These are phyloP conservation scores for Diaporthe capsici DNA, from an alignment of 2,329 filamentous ascomycete genomes.

Conservation along the genomic window DNA sequence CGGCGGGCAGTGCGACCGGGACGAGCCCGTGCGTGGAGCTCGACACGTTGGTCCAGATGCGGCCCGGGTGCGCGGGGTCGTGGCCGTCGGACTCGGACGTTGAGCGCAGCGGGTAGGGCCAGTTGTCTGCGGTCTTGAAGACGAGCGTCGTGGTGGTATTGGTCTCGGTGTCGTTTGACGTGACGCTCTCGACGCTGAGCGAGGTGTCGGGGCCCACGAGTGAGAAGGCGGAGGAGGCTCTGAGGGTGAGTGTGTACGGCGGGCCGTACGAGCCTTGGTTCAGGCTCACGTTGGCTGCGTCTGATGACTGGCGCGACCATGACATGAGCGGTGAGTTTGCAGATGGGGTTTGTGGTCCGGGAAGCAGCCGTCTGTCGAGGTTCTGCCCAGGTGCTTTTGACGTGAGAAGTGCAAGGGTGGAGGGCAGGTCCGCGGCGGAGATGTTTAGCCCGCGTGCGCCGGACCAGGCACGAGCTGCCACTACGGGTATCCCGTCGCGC, in stretches of 20 bases:
- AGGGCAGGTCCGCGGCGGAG: neutral
- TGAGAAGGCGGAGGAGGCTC: constrained; percentile 57
- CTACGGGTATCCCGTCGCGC: constrained; percentile 59
- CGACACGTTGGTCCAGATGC: constrained; percentile 66
- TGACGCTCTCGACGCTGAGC: constrained; percentile 52
- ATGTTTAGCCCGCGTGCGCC: constrained; percentile 45
- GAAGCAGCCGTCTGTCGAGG: constrained; percentile 17
- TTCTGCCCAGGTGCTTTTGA: neutral
- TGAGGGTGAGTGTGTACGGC: constrained; percentile 59
- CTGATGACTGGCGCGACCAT: constrained; percentile 38
- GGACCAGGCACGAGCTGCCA: constrained; percentile 59
- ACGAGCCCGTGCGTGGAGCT: constrained; percentile 60
- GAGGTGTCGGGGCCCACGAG: constrained; percentile 59
- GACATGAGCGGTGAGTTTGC: neutral
- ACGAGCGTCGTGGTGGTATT: constrained; percentile 46
- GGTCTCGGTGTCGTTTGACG: constrained; percentile 44
- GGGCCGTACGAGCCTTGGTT: constrained; percentile 59
- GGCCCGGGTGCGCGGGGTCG: constrained; percentile 61
- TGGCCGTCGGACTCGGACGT: constrained; percentile 59
- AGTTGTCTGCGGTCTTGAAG: constrained; percentile 59
- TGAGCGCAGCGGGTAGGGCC: constrained; percentile 63
- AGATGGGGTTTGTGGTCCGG: neutral
- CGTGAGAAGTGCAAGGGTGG: neutral
- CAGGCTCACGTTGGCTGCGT: constrained; percentile 43
- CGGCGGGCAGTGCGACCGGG: constrained; percentile 49